Percentiles rank a stretch among this genome's conserved stretches.
These are phyloP conservation scores for Starmerella vaccinii DNA, from an alignment of 805 yeast species.

Conservation along the genomic window DNA sequence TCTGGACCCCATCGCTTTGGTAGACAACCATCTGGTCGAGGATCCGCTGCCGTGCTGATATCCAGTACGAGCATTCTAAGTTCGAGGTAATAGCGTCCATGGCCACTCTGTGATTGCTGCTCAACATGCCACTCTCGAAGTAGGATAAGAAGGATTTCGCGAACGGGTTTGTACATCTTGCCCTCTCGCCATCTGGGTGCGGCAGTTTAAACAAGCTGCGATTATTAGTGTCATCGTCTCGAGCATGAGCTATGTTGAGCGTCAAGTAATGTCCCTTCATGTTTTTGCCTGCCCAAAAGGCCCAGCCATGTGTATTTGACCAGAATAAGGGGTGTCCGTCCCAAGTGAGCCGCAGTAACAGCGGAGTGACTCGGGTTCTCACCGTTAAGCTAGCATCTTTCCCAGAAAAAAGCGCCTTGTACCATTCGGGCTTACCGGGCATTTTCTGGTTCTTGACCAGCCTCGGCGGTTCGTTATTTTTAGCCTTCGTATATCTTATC, in stretches of 20 bases:
- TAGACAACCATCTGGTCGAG: slow-evolving; percentile 76
- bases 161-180: slow-evolving; percentile 64
- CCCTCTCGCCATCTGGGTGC: slow-evolving; percentile 71
- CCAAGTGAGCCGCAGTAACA: slow-evolving; percentile 71
- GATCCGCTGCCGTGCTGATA: slow-evolving; percentile 77
- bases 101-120: slow-evolving; percentile 64
- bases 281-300: slow-evolving; percentile 48
- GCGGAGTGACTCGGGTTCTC: slow-evolving; percentile 64
- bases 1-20: slow-evolving; percentile 11
- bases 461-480: slow-evolving; percentile 36
- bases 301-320: slow-evolving; percentile 79
- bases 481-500: slow-evolving; percentile 55
- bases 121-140: slow-evolving; percentile 63
- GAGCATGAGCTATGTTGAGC: slow-evolving; percentile 32
- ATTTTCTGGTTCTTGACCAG: slow-evolving; percentile 55
- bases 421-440: slow-evolving; percentile 95
- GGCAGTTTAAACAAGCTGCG: slow-evolving; percentile 55
- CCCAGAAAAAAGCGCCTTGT: slow-evolving; percentile 43
- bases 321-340: slow-evolving; percentile 74
- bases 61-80: slow-evolving; percentile 83
- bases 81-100: slow-evolving; percentile 68
- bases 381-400: slow-evolving; percentile 47
- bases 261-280: slow-evolving; percentile 29
- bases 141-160: slow-evolving; percentile 62
- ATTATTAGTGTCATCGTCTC: slow-evolving; percentile 15